A percentile compares a stretch with the other conserved stretches of the same genome.
Evolutionary conservation across 768 basidiomycete genomes (phyloP).

Genomic region (Podaxis sp.): DNA sequence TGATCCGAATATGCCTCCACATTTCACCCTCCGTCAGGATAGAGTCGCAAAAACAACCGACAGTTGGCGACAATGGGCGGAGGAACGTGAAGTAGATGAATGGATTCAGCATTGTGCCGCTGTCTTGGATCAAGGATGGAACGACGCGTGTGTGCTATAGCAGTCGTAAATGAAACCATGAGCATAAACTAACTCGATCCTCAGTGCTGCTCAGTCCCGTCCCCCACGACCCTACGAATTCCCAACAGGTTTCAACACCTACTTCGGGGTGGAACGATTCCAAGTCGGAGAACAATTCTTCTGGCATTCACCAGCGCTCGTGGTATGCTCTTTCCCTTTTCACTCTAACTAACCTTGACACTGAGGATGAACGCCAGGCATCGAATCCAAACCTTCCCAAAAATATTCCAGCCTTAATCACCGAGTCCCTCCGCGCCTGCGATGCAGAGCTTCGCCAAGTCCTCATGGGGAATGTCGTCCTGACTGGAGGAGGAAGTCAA

Average conservation of each 20-base stretch:
- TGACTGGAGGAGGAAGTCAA: constrained; percentile 91
- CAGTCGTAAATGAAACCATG: neutral
- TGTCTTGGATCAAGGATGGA: constrained; percentile 84
- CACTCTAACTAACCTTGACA: neutral
- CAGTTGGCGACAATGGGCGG: constrained; percentile 79
- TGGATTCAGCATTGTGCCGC: constrained; percentile 90
- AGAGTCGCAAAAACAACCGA: constrained; percentile 67
- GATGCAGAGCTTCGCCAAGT: constrained; percentile 91
- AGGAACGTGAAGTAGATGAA: constrained; percentile 82
- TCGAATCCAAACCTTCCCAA: constrained; percentile 69
- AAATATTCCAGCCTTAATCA: constrained; percentile 71
- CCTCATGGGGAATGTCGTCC: constrained; percentile 88
- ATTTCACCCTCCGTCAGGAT: constrained; percentile 72
- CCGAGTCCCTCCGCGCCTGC: constrained; percentile 73
- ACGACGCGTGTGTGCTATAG: constrained; percentile 65
- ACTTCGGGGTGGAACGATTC: constrained; percentile 80
- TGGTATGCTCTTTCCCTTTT: constrained; percentile 32
- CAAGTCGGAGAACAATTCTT: constrained; percentile 88
- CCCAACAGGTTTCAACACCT: constrained; percentile 85
- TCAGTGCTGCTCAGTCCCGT: constrained; percentile 55
- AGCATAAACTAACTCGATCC: neutral
- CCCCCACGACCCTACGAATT: constrained; percentile 83
- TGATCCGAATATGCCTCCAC: constrained; percentile 60
- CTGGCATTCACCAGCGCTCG: constrained; percentile 56
- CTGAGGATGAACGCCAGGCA: constrained; percentile 24